Evolutionary conservation across 2,329 filamentous ascomycete genomes (phyloP).

Genomic region (Fusarium sacchari): DNA sequence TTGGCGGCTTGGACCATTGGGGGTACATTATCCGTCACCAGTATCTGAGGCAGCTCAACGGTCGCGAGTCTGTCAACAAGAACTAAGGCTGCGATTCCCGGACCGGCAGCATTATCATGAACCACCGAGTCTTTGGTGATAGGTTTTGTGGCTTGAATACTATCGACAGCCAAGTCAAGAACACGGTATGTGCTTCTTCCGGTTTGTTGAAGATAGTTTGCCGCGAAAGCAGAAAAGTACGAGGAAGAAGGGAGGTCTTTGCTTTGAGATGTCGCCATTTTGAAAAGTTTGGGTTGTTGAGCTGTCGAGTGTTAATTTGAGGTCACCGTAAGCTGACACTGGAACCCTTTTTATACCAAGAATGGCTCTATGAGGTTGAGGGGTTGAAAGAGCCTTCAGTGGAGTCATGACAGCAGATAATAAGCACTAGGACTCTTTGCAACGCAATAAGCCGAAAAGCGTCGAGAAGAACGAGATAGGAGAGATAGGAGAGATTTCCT

Average conservation of each 20-base stretch:
- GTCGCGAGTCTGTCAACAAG: conserved; percentile 25
- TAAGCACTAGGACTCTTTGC: not conserved
- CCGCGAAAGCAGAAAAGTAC: conserved; percentile 43
- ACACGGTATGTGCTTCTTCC: conserved; percentile 43
- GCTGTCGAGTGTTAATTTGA: not conserved
- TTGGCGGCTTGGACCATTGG: conserved; percentile 29
- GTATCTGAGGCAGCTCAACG: not conserved
- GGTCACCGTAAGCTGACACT: not conserved
- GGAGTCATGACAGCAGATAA: not conserved
- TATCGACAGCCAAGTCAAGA: conserved; percentile 28
- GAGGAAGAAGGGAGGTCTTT: conserved; percentile 23
- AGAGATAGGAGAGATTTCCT: not conserved
- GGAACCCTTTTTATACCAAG: not conserved
- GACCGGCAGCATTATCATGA: conserved; percentile 49
- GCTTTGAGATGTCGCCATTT: conserved; percentile 18
- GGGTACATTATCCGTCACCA: conserved; percentile 35
- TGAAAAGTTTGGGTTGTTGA: not conserved
- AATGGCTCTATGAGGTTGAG: not conserved
- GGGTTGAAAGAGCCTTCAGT: not conserved
- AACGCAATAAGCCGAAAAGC: not conserved
- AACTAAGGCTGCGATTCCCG: conserved; percentile 45
- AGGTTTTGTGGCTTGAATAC: conserved; percentile 26
- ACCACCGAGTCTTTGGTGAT: conserved; percentile 41
- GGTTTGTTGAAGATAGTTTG: conserved; percentile 42
- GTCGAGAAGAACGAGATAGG: not conserved